phyloP scores from a whole-genome alignment of 306 rosid species.

The Albizia julibrissin region DNA sequence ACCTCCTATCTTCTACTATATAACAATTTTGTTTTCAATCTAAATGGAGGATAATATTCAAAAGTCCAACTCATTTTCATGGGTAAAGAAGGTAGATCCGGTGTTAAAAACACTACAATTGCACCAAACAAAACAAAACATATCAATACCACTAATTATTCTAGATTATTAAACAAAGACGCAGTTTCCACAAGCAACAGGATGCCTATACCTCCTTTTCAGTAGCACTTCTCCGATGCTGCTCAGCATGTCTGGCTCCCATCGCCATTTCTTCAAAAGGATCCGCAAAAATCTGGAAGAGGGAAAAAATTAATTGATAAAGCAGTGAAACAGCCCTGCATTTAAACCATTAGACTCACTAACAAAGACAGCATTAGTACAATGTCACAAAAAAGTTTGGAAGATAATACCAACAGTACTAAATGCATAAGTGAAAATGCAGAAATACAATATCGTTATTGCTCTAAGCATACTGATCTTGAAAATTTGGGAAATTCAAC shows the following conservation, averaged over 20 bases:
- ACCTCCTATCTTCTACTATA: neutral
- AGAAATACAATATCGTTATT: constrained; percentile 20
- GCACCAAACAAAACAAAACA: constrained; percentile 1
- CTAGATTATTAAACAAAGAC: constrained; percentile 23
- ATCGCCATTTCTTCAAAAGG: constrained; percentile 89
- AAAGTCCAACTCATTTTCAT: neutral
- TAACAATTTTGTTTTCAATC: neutral
- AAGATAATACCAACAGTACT: constrained; percentile 12
- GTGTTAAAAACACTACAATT: constrained; percentile 1
- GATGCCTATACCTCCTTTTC: constrained; percentile 75
- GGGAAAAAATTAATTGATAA: constrained; percentile 13
- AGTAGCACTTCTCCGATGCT: constrained; percentile 71
- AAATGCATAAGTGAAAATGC: neutral
- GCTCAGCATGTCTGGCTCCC: constrained; percentile 75
- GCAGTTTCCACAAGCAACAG: constrained; percentile 24
- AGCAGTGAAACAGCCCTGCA: constrained; percentile 29
- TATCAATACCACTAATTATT: constrained; percentile 8
- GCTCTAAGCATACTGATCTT: constrained; percentile 4
- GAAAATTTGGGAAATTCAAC: constrained; percentile 25
- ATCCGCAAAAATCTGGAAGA: constrained; percentile 70
- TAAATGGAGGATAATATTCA: neutral
- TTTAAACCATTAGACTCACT: constrained; percentile 15
- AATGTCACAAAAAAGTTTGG: constrained; percentile 11
- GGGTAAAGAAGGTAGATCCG: neutral
- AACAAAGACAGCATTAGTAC: constrained; percentile 29